These are phyloP conservation scores for Cerrena zonata DNA, from an alignment of 1,284 basidiomycete genomes.

Conservation along the genomic window DNA sequence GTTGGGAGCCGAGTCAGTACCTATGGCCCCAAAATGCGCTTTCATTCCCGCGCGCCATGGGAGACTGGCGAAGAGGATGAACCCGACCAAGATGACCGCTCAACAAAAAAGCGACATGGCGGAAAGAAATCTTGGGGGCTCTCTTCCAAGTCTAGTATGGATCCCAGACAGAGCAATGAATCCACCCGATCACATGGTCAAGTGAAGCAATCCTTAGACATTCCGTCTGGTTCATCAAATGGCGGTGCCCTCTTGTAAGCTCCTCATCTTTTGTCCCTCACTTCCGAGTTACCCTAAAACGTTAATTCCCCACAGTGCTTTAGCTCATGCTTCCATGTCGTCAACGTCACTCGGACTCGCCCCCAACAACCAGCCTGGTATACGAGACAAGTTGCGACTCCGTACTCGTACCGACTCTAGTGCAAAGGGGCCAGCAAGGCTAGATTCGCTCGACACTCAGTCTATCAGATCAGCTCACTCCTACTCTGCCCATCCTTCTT, in stretches of 20 bases:
- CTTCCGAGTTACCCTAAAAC: no score
- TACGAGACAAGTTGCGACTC: slow-evolving; percentile 31
- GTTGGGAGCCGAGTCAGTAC: slow-evolving; percentile 52
- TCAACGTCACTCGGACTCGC: slow-evolving; percentile 39
- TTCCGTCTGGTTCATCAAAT: slow-evolving; percentile 43
- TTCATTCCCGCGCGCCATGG: slow-evolving; percentile 77
- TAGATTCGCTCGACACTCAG: slow-evolving; percentile 15
- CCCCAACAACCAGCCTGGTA: slow-evolving; percentile 25
- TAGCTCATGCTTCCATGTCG: slow-evolving; percentile 57
- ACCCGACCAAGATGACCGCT: slow-evolving; percentile 37
- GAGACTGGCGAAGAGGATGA: slow-evolving; percentile 55
- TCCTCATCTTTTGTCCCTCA: no score
- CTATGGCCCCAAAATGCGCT: slow-evolving; percentile 72
- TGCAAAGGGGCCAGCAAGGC: slow-evolving; percentile 13
- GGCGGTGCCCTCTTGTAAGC: slow-evolving; percentile 57
- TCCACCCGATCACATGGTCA: slow-evolving; percentile 48
- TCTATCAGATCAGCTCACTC: slow-evolving; percentile 9
- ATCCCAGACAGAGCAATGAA: slow-evolving; percentile 56
- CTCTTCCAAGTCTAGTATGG: slow-evolving; percentile 31
- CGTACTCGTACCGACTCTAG: slow-evolving; percentile 29
- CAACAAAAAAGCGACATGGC: slow-evolving; percentile 23
- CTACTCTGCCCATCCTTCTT: slow-evolving; percentile 18
- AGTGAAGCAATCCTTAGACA: slow-evolving; percentile 56
- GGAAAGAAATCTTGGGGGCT: slow-evolving; percentile 37
- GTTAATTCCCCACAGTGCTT: slow-evolving; percentile 28